Conservation (phyloP, 2,329 filamentous ascomycete species). For the Paecilomyces dactylethromorphus region DNA sequence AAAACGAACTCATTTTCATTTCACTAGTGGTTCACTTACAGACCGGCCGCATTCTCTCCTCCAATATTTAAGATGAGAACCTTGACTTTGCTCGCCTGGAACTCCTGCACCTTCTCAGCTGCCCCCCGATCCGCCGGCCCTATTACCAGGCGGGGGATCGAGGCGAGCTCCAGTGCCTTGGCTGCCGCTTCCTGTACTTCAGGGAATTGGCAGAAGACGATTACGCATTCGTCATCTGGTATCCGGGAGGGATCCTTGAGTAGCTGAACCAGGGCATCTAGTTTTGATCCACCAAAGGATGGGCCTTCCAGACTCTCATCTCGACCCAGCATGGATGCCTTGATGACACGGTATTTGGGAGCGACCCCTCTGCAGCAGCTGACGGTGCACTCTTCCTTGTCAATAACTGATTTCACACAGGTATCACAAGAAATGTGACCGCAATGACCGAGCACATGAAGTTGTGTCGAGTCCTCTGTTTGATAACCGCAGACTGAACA, state of each 20-base stretch:
- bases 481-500: slow-evolving; percentile 29
- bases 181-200: slow-evolving; percentile 36
- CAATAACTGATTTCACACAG: slow-evolving; percentile 24
- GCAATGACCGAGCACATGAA: slow-evolving; percentile 42
- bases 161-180: slow-evolving; percentile 18
- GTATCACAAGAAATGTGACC: slow-evolving; percentile 46
- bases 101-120: slow-evolving; percentile 29
- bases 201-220: slow-evolving; percentile 51
- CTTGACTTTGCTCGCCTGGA: slow-evolving; percentile 36
- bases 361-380: slow-evolving; percentile 35
- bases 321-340: slow-evolving; percentile 27
- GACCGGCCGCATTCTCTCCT: slow-evolving; percentile 53
- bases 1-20: not conserved
- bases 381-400: slow-evolving; percentile 32
- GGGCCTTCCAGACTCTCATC: slow-evolving; percentile 14
- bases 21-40: slow-evolving; percentile 38
- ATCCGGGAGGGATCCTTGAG: slow-evolving; percentile 29
- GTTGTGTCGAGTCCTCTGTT: slow-evolving; percentile 18
- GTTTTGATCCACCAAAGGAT: slow-evolving; percentile 40
- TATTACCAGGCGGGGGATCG: slow-evolving; percentile 31
- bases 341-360: slow-evolving; percentile 35
- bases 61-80: slow-evolving; percentile 54
- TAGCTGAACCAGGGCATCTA: slow-evolving; percentile 41
- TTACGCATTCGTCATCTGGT: slow-evolving; percentile 40
- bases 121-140: slow-evolving; percentile 20